These are phyloP conservation scores for Chaetomium olivaceum DNA, from an alignment of 2,329 filamentous ascomycete genomes.

Conservation along the genomic window DNA sequence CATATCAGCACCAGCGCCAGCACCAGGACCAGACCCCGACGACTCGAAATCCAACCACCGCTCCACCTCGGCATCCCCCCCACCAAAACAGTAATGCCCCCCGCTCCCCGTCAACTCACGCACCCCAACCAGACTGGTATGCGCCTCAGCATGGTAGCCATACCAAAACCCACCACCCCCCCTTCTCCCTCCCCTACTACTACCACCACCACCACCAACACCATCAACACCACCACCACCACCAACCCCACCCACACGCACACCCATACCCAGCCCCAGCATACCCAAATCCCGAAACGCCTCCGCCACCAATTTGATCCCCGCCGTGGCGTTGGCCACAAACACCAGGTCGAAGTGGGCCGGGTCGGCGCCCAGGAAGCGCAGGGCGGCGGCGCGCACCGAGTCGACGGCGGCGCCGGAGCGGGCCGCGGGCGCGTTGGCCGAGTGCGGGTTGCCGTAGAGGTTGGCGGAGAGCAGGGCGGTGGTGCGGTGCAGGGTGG, in stretches of 20 bases:
- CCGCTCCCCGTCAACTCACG: constrained; percentile 63
- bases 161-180: constrained; percentile 54
- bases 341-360: constrained; percentile 63
- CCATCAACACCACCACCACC: background rate
- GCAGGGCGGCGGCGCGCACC: constrained; percentile 54
- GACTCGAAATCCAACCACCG: constrained; percentile 41
- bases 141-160: constrained; percentile 61
- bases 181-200: constrained; percentile 29
- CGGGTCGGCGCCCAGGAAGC: constrained; percentile 60
- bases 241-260: background rate
- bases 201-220: too few species aligned
- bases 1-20: background rate
- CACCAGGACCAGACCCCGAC: background rate
- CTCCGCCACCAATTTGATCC: constrained; percentile 63
- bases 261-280: constrained; percentile 31
- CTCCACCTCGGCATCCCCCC: constrained; percentile 54
- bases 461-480: constrained; percentile 56
- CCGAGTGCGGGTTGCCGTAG: constrained; percentile 70
- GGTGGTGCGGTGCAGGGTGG: constrained; percentile 57
- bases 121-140: constrained; percentile 68
- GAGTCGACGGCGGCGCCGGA: constrained; percentile 59
- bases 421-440: constrained; percentile 58
- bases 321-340: constrained; percentile 61
- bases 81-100: constrained; percentile 59
- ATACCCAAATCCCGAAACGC: constrained; percentile 55